Conservation (phyloP, 2,329 filamentous ascomycete species). For the Monilinia fructicola region DNA sequence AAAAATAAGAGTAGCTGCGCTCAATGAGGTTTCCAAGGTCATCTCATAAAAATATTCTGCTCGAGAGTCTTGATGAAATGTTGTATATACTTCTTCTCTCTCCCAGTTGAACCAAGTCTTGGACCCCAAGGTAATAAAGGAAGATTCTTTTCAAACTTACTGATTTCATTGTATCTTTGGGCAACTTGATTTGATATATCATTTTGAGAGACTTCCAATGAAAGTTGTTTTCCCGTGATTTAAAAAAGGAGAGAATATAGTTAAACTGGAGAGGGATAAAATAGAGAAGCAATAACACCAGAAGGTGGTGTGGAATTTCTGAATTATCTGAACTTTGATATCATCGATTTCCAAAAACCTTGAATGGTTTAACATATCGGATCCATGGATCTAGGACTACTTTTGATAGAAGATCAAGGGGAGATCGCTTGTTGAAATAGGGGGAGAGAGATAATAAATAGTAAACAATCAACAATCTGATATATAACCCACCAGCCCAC, state of each 20-base stretch:
- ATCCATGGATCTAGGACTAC: too few relatives aligned
- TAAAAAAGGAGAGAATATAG: background rate
- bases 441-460: background rate
- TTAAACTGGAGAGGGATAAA: background rate
- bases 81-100: background rate
- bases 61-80: background rate
- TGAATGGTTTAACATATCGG: background rate
- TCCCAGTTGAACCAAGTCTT: background rate
- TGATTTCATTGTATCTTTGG: background rate
- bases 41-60: background rate
- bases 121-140: background rate
- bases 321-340: too few relatives aligned
- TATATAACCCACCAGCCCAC: too few relatives aligned
- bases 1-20: too few relatives aligned
- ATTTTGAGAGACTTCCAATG: background rate
- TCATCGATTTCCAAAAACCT: too few relatives aligned
- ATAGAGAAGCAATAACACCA: too few relatives aligned
- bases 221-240: background rate
- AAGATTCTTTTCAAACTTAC: background rate
- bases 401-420: background rate
- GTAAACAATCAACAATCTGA: background rate
- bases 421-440: conserved; percentile 8
- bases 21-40: too few relatives aligned
- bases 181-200: background rate
- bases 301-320: too few relatives aligned